Percentiles rank a stretch among this genome's conserved stretches.
Evolutionary conservation across 257 asterid species (phyloP).

Genomic region (Ilex aquifolium): DNA sequence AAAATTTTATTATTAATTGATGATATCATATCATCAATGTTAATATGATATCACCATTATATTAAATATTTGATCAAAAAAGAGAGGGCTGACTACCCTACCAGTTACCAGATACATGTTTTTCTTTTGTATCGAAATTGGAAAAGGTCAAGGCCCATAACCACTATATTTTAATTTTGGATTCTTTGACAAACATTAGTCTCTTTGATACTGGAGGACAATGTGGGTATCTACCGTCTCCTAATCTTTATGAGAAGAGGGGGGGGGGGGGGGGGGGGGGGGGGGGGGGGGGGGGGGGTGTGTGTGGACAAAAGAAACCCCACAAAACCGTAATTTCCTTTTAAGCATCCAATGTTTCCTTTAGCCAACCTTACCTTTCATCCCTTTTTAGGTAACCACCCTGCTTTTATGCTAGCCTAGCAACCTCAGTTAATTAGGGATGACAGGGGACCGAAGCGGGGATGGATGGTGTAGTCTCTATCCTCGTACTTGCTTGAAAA

Average conservation of each 20-base stretch:
- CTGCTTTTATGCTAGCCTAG: slow-evolving; percentile 5
- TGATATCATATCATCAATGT: no score
- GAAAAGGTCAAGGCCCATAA: slow-evolving; percentile 31
- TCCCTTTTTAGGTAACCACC: slow-evolving; percentile 50
- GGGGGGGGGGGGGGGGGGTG: slow-evolving; percentile 24
- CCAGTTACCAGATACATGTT: slow-evolving; percentile 15
- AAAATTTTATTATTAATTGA: no score
- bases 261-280: slow-evolving; percentile 20
- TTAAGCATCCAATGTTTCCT: slow-evolving; percentile 68
- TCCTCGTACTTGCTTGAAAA: no score
- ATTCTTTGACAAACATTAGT: slow-evolving; percentile 87
- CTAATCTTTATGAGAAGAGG: slow-evolving; percentile 8
- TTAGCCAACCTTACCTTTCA: slow-evolving; percentile 37
- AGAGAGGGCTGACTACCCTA: slow-evolving; percentile 14
- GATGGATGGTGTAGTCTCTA: no score
- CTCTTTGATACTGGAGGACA: slow-evolving; percentile 54
- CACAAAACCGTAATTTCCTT: slow-evolving; percentile 42
- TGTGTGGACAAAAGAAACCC: slow-evolving; percentile 61
- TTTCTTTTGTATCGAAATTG: slow-evolving; percentile 34
- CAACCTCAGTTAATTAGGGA: no score
- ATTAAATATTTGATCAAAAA: not conserved
- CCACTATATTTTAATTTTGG: slow-evolving; percentile 18
- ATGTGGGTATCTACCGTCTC: slow-evolving; percentile 41
- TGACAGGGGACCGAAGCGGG: no score
- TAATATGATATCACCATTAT: no score